phyloP scores from a whole-genome alignment of 2,329 filamentous ascomycete species.

The Pseudonectria foliicola region DNA sequence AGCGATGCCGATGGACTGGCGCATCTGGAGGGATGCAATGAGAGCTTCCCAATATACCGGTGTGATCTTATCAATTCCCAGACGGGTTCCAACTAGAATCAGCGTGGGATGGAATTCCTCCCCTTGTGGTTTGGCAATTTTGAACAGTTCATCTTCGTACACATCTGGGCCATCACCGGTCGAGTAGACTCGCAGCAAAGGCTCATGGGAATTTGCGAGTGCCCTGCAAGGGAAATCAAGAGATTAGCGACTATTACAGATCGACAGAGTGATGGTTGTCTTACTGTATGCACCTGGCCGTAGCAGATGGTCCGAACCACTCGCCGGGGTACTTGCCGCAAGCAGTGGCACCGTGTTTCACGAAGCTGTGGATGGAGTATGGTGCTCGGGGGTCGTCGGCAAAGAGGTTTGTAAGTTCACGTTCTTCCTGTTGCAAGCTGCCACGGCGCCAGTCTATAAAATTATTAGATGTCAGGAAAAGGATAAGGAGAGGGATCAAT shows the following conservation, averaged over 20 bases:
- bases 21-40: conserved; percentile 74
- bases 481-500: no score
- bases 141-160: conserved; percentile 82
- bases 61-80: conserved; percentile 92
- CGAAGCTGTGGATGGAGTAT: conserved; percentile 93
- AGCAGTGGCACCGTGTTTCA: conserved; percentile 73
- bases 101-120: conserved; percentile 72
- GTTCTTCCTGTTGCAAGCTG: conserved; percentile 52
- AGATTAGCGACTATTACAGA: conserved; percentile 12
- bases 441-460: conserved; percentile 66
- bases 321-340: conserved; percentile 95
- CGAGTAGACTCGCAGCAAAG: conserved; percentile 72
- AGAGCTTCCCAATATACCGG: conserved; percentile 94
- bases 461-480: conserved; percentile 5
- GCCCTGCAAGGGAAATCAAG: conserved; percentile 45
- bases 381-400: conserved; percentile 80
- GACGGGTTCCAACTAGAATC: conserved; percentile 77
- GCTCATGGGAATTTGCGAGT: conserved; percentile 59
- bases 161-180: conserved; percentile 88
- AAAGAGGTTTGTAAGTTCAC: conserved; percentile 69
- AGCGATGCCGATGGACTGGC: conserved; percentile 92
- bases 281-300: conserved; percentile 88
- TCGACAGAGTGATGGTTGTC: no score
- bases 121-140: conserved; percentile 62
- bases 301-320: conserved; percentile 98